Evolutionary conservation across 306 rosid genomes (phyloP).

Genomic region (Spatholobus suberectus): DNA sequence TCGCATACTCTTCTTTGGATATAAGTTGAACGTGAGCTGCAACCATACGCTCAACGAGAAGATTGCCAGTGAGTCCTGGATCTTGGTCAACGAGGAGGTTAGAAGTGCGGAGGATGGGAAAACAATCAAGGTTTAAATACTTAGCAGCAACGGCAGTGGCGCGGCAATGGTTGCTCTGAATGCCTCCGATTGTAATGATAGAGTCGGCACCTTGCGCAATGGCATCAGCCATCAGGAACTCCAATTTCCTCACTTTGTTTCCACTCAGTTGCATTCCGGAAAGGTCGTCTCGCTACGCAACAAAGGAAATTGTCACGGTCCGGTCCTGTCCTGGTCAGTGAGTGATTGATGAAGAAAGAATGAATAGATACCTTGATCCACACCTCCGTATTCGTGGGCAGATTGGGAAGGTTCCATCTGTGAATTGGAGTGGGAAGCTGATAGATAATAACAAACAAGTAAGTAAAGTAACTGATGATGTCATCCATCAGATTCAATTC

Average conservation of each 20-base stretch:
- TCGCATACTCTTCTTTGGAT: constrained; percentile 81
- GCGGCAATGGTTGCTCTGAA: constrained; percentile 97
- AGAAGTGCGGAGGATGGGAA: constrained; percentile 75
- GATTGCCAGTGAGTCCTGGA: constrained; percentile 86
- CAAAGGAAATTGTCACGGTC: too few species aligned
- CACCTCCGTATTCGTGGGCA: constrained; percentile 77
- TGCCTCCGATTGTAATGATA: constrained; percentile 81
- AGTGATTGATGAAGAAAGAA: background rate
- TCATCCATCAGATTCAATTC: too few species aligned
- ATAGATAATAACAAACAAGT: background rate
- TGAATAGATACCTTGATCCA: constrained; percentile 42
- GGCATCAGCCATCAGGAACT: constrained; percentile 93
- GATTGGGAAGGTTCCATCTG: constrained; percentile 90
- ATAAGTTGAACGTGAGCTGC: constrained; percentile 85
- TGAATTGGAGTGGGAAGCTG: constrained; percentile 97
- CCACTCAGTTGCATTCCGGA: constrained; percentile 97
- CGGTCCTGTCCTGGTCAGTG: too few species aligned
- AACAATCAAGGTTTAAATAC: constrained; percentile 84
- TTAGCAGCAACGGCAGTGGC: constrained; percentile 97
- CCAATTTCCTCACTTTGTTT: constrained; percentile 90
- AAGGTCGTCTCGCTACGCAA: constrained; percentile 76
- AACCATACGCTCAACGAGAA: constrained; percentile 87
- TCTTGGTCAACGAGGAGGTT: constrained; percentile 79
- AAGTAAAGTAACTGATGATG: too few species aligned
- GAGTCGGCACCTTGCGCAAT: constrained; percentile 82